Conservation (phyloP, 495 filamentous ascomycete species). For the Xanthoparmelia taractica region DNA sequence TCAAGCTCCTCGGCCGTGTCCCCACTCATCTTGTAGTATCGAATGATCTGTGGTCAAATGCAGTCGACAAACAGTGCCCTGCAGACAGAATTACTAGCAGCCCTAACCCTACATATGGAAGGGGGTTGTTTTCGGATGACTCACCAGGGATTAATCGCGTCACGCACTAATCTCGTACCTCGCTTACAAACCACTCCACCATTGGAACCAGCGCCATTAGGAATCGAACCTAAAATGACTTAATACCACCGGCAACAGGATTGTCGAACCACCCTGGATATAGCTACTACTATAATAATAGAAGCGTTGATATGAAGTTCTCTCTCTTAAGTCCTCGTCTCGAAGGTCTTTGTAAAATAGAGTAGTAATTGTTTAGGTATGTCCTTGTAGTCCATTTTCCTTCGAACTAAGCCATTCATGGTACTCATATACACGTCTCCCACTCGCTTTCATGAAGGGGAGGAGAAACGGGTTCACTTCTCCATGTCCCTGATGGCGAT, state of each 20-base stretch:
- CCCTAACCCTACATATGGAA: too few relatives aligned
- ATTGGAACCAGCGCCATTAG: too few relatives aligned
- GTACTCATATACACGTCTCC: not conserved
- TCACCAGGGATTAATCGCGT: too few relatives aligned
- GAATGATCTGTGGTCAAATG: not conserved
- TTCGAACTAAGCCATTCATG: conserved; percentile 1
- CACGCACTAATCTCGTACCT: too few relatives aligned
- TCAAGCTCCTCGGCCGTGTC: conserved; percentile 62
- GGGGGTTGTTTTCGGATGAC: too few relatives aligned
- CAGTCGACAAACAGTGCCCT: not conserved
- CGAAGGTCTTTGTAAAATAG: not conserved
- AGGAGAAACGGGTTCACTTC: conserved; percentile 41
- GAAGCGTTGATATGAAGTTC: not conserved
- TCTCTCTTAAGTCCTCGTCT: not conserved
- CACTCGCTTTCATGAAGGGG: conserved; percentile 38
- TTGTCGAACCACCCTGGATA: too few relatives aligned
- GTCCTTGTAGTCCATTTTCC: not conserved
- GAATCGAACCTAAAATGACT: too few relatives aligned
- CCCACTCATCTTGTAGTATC: conserved; percentile 33
- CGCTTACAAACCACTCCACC: too few relatives aligned
- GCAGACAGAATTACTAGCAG: too few relatives aligned
- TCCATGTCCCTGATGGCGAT: conserved; percentile 39
- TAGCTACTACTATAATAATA: not conserved
- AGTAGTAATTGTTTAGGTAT: not conserved
- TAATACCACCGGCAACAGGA: too few relatives aligned